A percentile compares a stretch with the other conserved stretches of the same genome.
Conservation (phyloP, 2,329 filamentous ascomycete species). For the Clonostachys byssicola region DNA sequence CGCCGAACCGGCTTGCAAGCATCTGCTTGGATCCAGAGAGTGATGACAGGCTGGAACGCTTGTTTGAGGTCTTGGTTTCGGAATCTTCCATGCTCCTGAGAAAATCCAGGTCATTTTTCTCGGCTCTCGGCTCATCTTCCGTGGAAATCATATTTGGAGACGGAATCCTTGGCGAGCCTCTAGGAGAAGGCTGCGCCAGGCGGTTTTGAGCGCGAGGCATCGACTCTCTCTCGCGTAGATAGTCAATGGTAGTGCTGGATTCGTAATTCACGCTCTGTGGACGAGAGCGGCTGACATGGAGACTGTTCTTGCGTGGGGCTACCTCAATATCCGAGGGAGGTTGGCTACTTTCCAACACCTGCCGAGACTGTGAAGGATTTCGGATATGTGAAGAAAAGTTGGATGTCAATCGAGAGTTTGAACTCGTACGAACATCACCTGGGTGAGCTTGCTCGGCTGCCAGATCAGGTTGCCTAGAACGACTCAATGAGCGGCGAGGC, state of each 20-base stretch:
- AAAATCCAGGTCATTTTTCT: slow-evolving; percentile 75
- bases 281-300: slow-evolving; percentile 45
- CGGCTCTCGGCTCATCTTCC: slow-evolving; percentile 11
- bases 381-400: slow-evolving; percentile 13
- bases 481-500: slow-evolving; percentile 17
- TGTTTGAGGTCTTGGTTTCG: slow-evolving; percentile 45
- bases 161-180: slow-evolving; percentile 17
- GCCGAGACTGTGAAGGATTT: slow-evolving; percentile 45
- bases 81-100: slow-evolving; percentile 70
- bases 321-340: slow-evolving; percentile 58
- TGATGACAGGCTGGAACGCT: slow-evolving; percentile 70
- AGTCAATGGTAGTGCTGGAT: slow-evolving; percentile 67
- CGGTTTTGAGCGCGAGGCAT: slow-evolving; percentile 31
- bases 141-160: slow-evolving; percentile 35
- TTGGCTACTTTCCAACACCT: slow-evolving; percentile 68
- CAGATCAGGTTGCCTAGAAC: slow-evolving; percentile 15
- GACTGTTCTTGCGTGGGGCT: neutral
- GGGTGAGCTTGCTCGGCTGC: slow-evolving; percentile 5
- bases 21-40: slow-evolving; percentile 75
- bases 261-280: slow-evolving; percentile 82
- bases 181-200: slow-evolving; percentile 6
- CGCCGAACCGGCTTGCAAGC: slow-evolving; percentile 80
- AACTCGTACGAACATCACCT: slow-evolving; percentile 10
- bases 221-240: slow-evolving; percentile 71
- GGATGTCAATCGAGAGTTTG: slow-evolving; percentile 12